A percentile compares a stretch with the other conserved stretches of the same genome.
Conservation (phyloP, 148 eudicot species). For the Rhododendron mucronatum region DNA sequence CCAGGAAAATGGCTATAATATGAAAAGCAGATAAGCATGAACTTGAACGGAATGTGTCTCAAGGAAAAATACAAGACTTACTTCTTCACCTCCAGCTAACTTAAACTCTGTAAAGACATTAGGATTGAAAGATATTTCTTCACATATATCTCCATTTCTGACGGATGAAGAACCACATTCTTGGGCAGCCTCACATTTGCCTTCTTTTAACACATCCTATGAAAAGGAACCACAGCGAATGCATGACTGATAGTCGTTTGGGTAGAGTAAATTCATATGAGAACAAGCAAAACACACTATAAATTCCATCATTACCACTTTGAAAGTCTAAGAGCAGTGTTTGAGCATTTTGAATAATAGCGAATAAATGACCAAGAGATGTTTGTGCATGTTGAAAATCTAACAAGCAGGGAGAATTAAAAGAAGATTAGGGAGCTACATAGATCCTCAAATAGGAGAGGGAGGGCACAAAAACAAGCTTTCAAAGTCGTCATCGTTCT, state of each 20-base stretch:
- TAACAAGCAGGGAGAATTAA: neutral
- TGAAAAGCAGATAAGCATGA: neutral
- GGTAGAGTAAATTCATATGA: neutral
- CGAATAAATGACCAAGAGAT: neutral
- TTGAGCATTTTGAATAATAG: neutral
- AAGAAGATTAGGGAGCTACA: neutral
- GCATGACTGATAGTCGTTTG: neutral
- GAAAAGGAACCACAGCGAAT: neutral
- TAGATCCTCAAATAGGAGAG: neutral
- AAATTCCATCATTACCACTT: neutral
- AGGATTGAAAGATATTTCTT: conserved; percentile 70
- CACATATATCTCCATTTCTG: conserved; percentile 28
- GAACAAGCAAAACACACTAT: neutral
- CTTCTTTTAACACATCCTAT: conserved; percentile 38
- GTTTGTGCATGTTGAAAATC: neutral
- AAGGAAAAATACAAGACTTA: conserved; percentile 17
- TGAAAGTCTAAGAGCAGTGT: neutral
- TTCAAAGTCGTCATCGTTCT: neutral
- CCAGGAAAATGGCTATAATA: conserved; percentile 5
- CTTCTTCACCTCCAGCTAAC: conserved; percentile 77
- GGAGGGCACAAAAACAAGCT: neutral
- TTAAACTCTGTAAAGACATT: conserved; percentile 91
- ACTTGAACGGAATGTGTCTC: neutral
- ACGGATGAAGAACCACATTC: conserved; percentile 28
- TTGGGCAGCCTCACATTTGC: conserved; percentile 24